Evolutionary conservation across 108 stramenopile genomes (phyloP).

Genomic region (Phaeodactylum tricornutum): DNA sequence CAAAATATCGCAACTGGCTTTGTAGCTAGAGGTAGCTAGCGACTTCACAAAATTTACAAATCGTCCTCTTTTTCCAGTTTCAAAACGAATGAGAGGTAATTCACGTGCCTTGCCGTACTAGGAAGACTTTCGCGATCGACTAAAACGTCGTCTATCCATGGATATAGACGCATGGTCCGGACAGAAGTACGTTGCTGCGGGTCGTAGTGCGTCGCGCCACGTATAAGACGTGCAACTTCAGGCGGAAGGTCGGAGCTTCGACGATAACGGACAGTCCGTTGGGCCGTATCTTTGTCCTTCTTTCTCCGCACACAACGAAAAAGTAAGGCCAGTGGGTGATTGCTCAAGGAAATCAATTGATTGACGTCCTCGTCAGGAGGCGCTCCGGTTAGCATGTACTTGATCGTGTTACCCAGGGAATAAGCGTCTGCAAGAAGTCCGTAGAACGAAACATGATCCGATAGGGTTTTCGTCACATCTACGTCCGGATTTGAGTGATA

Average conservation of each 20-base stretch:
- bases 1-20: no score
- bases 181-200: background rate
- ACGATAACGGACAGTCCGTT: constrained; percentile 2
- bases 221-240: background rate
- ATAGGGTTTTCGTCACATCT: constrained; percentile 22
- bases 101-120: no score
- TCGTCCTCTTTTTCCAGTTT: no score
- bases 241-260: background rate
- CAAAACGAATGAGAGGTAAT: no score
- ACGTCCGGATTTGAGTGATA: no score
- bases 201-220: background rate
- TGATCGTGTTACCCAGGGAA: constrained; percentile 49
- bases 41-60: no score
- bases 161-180: background rate
- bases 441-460: constrained; percentile 38
- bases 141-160: constrained; percentile 2
- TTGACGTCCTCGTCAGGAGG: constrained; percentile 28
- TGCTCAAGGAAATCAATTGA: constrained; percentile 23
- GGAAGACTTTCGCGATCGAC: no score
- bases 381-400: constrained; percentile 57
- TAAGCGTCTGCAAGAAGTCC: constrained; percentile 68
- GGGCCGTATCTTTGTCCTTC: background rate
- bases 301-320: background rate
- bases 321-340: constrained; percentile 3
- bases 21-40: no score